Conservation (phyloP, 805 yeast genomes). For the Metschnikowia lachancei region DNA sequence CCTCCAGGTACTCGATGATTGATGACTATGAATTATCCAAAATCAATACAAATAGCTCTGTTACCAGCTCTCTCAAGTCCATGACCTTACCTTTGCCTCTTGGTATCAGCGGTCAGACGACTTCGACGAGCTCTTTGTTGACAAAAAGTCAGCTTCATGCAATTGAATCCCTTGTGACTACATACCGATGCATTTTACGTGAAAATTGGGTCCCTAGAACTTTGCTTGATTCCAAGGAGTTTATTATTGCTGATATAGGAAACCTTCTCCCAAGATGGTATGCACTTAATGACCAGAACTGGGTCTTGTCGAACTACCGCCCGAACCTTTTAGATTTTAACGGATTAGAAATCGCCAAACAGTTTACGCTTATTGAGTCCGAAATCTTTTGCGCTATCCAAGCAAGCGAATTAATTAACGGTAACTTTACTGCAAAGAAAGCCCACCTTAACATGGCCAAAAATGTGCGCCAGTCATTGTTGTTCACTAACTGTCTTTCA, state of each 20-base stretch:
- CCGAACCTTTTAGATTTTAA: constrained; percentile 56
- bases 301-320: constrained; percentile 56
- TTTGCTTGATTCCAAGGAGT: constrained; percentile 31
- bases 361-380: constrained; percentile 69
- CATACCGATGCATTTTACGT: constrained; percentile 53
- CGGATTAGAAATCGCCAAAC: constrained; percentile 74
- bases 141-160: constrained; percentile 38
- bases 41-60: constrained; percentile 48
- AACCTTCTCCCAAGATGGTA: constrained; percentile 47
- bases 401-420: constrained; percentile 64
- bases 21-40: constrained; percentile 58
- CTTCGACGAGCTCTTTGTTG: constrained; percentile 39
- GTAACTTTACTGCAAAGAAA: constrained; percentile 59
- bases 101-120: constrained; percentile 43
- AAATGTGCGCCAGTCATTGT: constrained; percentile 56
- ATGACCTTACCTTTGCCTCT: constrained; percentile 43
- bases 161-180: constrained; percentile 49
- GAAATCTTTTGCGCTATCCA: constrained; percentile 59
- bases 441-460: constrained; percentile 59
- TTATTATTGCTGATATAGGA: constrained; percentile 31
- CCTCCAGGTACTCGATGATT: constrained; percentile 45
- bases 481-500: constrained; percentile 69
- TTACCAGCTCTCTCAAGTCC: constrained; percentile 37
- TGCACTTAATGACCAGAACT: constrained; percentile 49
- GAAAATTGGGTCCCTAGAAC: constrained; percentile 44